Conservation (phyloP, 192 early-diverging fungal genomes). For the Endogone sp. region DNA sequence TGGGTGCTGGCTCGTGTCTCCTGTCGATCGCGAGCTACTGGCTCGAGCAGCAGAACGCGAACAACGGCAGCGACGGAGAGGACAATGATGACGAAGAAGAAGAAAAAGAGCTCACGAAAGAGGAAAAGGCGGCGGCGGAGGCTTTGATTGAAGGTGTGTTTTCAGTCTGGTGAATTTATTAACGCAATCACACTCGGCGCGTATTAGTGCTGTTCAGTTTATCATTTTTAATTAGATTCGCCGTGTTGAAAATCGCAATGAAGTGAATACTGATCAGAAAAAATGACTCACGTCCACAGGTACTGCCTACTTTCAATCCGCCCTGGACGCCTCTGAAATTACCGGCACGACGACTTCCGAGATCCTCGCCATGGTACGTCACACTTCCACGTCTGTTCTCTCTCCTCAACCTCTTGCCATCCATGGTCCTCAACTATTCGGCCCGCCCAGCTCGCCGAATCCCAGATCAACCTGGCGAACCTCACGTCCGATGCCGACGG, state of each 20-base stretch:
- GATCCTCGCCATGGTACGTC: background rate
- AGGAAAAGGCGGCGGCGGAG: slow-evolving; percentile 21
- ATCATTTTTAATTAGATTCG: too few species aligned
- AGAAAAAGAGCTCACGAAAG: slow-evolving; percentile 12
- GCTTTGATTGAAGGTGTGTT: slow-evolving; percentile 8
- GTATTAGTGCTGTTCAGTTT: too few species aligned
- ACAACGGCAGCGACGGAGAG: slow-evolving; percentile 22
- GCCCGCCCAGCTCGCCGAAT: slow-evolving; percentile 15
- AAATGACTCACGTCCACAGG: background rate
- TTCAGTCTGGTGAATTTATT: background rate
- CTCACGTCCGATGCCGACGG: slow-evolving; percentile 17
- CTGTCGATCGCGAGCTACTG: slow-evolving; percentile 9
- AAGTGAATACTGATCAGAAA: background rate
- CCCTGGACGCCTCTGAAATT: background rate
- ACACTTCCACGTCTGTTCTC: background rate
- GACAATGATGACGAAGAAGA: slow-evolving; percentile 17
- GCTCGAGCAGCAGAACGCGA: slow-evolving; percentile 19
- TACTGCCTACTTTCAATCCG: background rate
- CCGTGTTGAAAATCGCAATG: background rate
- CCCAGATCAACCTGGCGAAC: slow-evolving; percentile 25
- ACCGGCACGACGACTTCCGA: background rate
- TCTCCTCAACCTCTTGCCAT: background rate
- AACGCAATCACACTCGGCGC: too few species aligned
- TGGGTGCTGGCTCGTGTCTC: background rate
- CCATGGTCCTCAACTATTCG: background rate